These are phyloP conservation scores for Candida maltosa DNA, from an alignment of 805 yeast genomes.

Conservation along the genomic window DNA sequence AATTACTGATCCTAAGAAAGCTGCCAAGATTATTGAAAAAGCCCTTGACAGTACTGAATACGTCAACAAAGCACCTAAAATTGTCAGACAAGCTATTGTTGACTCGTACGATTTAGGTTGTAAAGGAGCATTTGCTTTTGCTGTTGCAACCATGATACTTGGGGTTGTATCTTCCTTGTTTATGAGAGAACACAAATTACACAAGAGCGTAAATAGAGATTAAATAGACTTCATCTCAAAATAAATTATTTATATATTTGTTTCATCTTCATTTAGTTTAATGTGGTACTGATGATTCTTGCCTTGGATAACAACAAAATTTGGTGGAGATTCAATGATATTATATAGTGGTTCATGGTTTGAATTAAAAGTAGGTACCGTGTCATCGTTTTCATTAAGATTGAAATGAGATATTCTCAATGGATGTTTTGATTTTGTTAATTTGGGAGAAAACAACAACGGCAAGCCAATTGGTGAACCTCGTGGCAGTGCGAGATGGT, in stretches of 20 bases:
- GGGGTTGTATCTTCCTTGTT: conserved; percentile 42
- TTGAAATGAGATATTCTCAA: conserved; percentile 13
- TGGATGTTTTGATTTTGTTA: neutral
- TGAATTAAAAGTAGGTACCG: conserved; percentile 5
- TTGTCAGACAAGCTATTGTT: conserved; percentile 45
- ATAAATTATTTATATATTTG: neutral
- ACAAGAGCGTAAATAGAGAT: conserved; percentile 47
- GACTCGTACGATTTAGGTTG: conserved; percentile 51
- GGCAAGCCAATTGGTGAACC: neutral
- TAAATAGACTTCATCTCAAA: conserved; percentile 6
- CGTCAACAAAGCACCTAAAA: conserved; percentile 49
- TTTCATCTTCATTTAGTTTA: neutral
- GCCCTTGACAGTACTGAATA: conserved; percentile 60
- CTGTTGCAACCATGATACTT: conserved; percentile 35
- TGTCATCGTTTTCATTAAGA: conserved; percentile 9
- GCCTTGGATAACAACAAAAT: conserved; percentile 15
- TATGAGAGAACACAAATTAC: conserved; percentile 58
- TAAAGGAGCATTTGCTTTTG: conserved; percentile 51
- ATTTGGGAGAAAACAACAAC: conserved; percentile 6
- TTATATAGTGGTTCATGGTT: conserved; percentile 5
- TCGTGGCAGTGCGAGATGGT: neutral
- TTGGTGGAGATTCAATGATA: conserved; percentile 7
- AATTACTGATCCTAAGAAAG: conserved; percentile 28
- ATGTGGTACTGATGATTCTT: conserved; percentile 19
- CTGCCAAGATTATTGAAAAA: conserved; percentile 42